Conservation (phyloP, 495 filamentous ascomycete species). For the Podospora australis region DNA sequence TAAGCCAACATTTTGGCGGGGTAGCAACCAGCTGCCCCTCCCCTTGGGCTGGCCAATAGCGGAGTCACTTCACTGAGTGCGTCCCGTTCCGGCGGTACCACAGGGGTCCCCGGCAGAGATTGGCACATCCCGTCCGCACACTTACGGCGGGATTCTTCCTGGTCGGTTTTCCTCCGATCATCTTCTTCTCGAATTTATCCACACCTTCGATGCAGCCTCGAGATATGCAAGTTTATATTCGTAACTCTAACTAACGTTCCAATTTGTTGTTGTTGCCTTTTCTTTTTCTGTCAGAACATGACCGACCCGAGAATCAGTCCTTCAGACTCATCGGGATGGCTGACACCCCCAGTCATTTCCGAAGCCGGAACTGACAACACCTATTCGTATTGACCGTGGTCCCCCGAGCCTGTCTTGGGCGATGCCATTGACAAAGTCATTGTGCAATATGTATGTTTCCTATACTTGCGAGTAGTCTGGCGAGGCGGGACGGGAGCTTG, state of each 20-base stretch:
- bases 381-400: neutral
- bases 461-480: neutral
- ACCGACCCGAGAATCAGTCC: no score
- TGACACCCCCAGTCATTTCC: neutral
- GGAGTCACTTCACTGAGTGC: no score
- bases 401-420: no score
- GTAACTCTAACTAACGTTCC: no score
- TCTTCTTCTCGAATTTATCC: neutral
- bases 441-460: conserved; percentile 1
- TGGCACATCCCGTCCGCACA: neutral
- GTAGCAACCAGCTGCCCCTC: conserved; percentile 1
- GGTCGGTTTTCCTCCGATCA: neutral
- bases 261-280: no score
- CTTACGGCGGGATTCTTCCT: neutral
- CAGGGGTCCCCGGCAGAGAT: conserved; percentile 3
- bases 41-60: neutral
- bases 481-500: no score
- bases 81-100: conserved; percentile 12
- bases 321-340: neutral
- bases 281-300: no score
- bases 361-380: neutral
- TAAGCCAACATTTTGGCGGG: conserved; percentile 9
- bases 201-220: neutral
- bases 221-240: no score
- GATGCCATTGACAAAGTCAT: neutral